Evolutionary conservation across 768 basidiomycete genomes (phyloP).

Genomic region (Trametes maxima): DNA sequence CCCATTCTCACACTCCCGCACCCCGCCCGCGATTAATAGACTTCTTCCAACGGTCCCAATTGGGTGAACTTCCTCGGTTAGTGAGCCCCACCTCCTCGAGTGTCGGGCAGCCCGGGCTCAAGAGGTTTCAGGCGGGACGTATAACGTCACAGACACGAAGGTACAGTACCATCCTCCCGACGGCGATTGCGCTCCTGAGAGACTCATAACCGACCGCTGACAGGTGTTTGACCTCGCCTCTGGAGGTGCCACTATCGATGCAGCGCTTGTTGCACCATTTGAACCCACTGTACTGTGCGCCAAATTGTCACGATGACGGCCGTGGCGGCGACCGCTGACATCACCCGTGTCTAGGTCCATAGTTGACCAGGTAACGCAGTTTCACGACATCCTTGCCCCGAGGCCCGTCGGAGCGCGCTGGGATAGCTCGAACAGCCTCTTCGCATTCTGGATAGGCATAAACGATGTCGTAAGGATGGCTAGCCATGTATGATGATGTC

Average conservation of each 20-base stretch:
- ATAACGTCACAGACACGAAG: constrained; percentile 56
- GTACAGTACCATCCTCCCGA: constrained; percentile 32
- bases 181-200: constrained; percentile 14
- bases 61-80: constrained; percentile 60
- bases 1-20: constrained; percentile 14
- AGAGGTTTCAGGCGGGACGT: constrained; percentile 44
- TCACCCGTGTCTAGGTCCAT: constrained; percentile 30
- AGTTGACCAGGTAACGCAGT: constrained; percentile 40
- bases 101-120: not conserved
- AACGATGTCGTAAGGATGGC: constrained; percentile 37
- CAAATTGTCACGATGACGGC: not conserved
- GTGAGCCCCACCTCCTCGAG: constrained; percentile 11
- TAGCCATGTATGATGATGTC: not conserved
- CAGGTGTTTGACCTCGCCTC: constrained; percentile 40
- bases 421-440: constrained; percentile 37
- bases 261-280: constrained; percentile 40
- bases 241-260: constrained; percentile 42
- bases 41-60: constrained; percentile 63
- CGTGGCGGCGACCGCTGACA: not conserved
- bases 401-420: constrained; percentile 38
- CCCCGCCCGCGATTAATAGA: constrained; percentile 36
- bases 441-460: constrained; percentile 42
- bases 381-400: constrained; percentile 35
- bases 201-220: not conserved
- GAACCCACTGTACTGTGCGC: constrained; percentile 39